These are phyloP conservation scores for Whalleya microplaca DNA, from an alignment of 2,329 filamentous ascomycete species.

Conservation along the genomic window DNA sequence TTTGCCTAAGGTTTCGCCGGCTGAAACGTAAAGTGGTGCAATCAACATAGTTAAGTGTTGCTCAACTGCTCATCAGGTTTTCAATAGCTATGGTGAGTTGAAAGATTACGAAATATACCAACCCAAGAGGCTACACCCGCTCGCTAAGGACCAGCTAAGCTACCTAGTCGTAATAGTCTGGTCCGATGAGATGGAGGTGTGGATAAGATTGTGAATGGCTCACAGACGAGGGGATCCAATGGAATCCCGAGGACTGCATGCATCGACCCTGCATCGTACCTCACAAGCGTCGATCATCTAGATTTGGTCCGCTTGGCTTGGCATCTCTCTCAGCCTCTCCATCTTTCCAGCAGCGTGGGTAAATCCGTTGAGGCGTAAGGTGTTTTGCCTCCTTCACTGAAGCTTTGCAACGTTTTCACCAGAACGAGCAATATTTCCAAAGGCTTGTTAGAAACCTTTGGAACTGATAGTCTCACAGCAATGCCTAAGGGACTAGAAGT, in stretches of 20 bases:
- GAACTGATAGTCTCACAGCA: not conserved
- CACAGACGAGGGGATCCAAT: not conserved
- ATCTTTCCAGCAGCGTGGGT: not conserved
- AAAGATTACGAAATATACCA: not conserved
- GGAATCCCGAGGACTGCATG: conserved; percentile 31
- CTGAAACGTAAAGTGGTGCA: not conserved
- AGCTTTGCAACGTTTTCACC: not conserved
- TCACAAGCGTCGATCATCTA: conserved; percentile 5
- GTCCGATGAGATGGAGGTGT: not conserved
- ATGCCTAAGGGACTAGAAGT: not conserved
- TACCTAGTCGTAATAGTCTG: not conserved
- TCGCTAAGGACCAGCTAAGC: not conserved
- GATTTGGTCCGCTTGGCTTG: conserved; percentile 10
- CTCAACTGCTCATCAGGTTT: not conserved
- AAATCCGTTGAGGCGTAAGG: not conserved
- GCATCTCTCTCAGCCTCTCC: not conserved
- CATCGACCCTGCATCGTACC: not conserved
- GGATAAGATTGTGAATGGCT: not conserved
- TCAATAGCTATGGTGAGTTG: not conserved
- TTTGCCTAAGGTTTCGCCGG: not conserved
- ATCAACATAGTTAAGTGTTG: not conserved
- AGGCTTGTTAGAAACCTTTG: not conserved
- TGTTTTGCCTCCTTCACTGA: not conserved
- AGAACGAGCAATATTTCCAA: no score
- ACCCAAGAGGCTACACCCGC: not conserved